Conservation (phyloP, 805 yeast genomes). For the Kuraishia hungarica region DNA sequence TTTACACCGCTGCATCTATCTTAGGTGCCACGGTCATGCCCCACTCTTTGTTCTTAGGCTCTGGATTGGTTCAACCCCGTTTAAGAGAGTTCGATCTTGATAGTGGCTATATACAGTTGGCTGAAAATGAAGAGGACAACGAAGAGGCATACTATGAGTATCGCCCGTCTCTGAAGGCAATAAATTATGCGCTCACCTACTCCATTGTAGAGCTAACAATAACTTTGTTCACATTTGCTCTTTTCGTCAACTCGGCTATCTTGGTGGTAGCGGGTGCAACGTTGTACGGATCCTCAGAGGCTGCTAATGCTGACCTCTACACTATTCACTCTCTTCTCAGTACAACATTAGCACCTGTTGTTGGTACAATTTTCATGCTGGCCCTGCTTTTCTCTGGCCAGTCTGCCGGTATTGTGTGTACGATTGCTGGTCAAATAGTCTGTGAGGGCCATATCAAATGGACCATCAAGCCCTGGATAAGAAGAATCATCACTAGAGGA, state of each 20-base stretch:
- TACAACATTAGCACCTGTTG: conserved; percentile 52
- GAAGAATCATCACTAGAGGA: conserved; percentile 63
- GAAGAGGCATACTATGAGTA: conserved; percentile 40
- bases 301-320: conserved; percentile 66
- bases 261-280: conserved; percentile 73
- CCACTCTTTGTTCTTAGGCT: conserved; percentile 39
- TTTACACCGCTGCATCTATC: conserved; percentile 38
- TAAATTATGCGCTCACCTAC: conserved; percentile 55
- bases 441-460: conserved; percentile 80
- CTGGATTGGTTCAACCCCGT: conserved; percentile 40
- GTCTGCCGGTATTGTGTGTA: conserved; percentile 82
- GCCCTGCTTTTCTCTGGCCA: conserved; percentile 75
- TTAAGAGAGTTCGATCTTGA: conserved; percentile 34
- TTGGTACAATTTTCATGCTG: conserved; percentile 75
- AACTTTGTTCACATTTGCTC: conserved; percentile 67
- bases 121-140: conserved; percentile 15
- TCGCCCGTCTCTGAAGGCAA: conserved; percentile 60
- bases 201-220: conserved; percentile 59
- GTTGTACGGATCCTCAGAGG: conserved; percentile 54
- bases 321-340: conserved; percentile 57
- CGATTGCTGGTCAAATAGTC: conserved; percentile 85
- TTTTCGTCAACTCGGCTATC: conserved; percentile 78
- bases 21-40: conserved; percentile 47
- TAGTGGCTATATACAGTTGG: conserved; percentile 21
- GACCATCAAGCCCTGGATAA: conserved; percentile 72